A percentile compares a stretch with the other conserved stretches of the same genome.
These are phyloP conservation scores for Melaleuca alternifolia DNA, from an alignment of 345 rosid species.

Conservation along the genomic window DNA sequence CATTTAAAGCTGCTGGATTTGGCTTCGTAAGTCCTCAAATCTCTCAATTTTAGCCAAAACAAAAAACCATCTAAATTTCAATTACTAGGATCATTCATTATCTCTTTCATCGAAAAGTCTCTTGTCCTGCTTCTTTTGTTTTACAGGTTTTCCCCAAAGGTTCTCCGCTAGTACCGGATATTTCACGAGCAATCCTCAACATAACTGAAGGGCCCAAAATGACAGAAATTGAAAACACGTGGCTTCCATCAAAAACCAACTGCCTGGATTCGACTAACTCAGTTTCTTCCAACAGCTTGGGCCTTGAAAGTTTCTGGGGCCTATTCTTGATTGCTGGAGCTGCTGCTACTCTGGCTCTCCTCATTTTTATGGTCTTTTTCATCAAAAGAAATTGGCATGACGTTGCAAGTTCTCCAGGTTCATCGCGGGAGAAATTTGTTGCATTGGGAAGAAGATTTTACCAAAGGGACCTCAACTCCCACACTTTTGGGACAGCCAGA, in stretches of 20 bases:
- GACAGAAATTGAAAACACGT: rapidly evolving
- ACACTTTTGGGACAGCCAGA: not conserved
- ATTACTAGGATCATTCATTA: not conserved
- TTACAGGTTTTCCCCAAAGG: not conserved
- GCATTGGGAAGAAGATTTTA: not conserved
- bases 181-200: not conserved
- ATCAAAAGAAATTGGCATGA: not conserved
- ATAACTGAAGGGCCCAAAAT: not conserved
- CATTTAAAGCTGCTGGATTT: not conserved
- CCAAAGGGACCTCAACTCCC: not conserved
- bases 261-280: not conserved
- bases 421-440: not conserved
- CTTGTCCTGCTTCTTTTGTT: not conserved
- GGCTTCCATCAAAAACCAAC: not conserved
- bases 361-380: not conserved
- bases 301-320: not conserved
- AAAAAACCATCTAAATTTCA: not conserved
- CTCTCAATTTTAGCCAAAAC: not conserved
- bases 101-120: not conserved
- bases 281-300: not conserved
- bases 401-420: not conserved
- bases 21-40: not conserved
- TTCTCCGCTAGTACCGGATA: not conserved
- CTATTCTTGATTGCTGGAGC: not conserved
- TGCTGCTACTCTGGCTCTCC: not conserved